Evolutionary conservation across 2,329 filamentous ascomycete species (phyloP), one percentile per base, ranked within the genome.

Genomic region (Fragosphaeria purpurea): DNA sequence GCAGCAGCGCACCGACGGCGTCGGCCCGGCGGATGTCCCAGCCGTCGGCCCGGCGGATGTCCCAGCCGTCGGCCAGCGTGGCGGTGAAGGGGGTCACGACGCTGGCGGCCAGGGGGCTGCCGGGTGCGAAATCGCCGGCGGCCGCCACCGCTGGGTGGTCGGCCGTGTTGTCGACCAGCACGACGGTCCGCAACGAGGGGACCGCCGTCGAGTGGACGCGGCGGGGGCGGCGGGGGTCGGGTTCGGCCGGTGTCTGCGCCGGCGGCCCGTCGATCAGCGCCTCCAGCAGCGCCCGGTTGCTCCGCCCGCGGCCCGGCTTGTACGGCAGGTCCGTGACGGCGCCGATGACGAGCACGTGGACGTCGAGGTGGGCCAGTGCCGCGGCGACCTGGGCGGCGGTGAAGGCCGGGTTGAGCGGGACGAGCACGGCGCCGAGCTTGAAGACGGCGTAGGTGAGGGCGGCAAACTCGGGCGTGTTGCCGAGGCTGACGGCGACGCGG

Each of bases 331-430:
- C 91, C 4, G 89, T 93, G 57, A 96, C 88, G 5, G 86, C 80
- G n/a, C 85, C 86, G 47, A 95, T 85, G 53, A 98, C 75, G 45
- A 97, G 74, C 57, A 93, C 77, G 46, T 80, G 76, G 10, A 82
- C 82, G 7, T 73, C 74, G 1, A 98, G 77, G 60, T 95, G 90
- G 7, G 75, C 76, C 33, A 97, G 72, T 0, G 90, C 91, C 3
- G 88, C 78, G 5, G 80, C 73, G 7, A 97, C 81, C 70, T 97
- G 93, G 5, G 71, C 66, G 4, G 80, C 74, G 58, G 88, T 95
- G 72, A 97, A 97, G 2, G 81, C 84, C 22, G 90, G 91, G 64
- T 98, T 97, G 31, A 97, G 70, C 0, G 91, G 93, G n/a, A 95
- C 90, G 55, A 97, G 72, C 47, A 97, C 80, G 31, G 88, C 91